These are phyloP conservation scores for Rubia occidens DNA, from an alignment of 305 asterid species.

Conservation along the genomic window DNA sequence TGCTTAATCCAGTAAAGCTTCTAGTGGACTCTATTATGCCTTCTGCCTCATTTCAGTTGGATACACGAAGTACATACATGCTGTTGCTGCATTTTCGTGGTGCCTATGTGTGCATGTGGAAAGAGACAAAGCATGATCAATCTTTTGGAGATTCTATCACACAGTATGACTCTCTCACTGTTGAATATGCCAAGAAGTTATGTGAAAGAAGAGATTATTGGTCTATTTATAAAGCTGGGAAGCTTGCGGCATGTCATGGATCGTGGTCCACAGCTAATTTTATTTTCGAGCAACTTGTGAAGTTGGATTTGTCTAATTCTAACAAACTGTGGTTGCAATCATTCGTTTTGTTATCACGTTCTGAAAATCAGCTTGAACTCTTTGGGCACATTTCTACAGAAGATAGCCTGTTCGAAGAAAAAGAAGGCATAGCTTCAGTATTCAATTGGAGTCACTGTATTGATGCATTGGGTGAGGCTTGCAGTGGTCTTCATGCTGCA, in stretches of 20 bases:
- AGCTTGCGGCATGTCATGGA: constrained; percentile 66
- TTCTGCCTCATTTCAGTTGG: constrained; percentile 31
- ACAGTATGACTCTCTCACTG: constrained; percentile 37
- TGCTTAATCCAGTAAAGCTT: constrained; percentile 37
- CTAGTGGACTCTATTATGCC: constrained; percentile 39
- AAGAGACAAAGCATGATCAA: constrained; percentile 19
- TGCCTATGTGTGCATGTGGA: constrained; percentile 26
- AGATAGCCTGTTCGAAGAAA: constrained; percentile 19
- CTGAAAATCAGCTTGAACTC: constrained; percentile 51
- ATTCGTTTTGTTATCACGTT: constrained; percentile 44
- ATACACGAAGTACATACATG: constrained; percentile 30
- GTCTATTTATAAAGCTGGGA: constrained; percentile 65
- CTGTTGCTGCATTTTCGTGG: constrained; percentile 42
- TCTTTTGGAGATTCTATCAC: constrained; percentile 25
- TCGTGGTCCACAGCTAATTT: constrained; percentile 68
- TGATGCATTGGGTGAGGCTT: constrained; percentile 38
- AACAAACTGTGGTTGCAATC: constrained; percentile 59
- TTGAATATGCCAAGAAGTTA: constrained; percentile 40
- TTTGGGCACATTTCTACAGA: constrained; percentile 19
- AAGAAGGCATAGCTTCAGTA: constrained; percentile 20
- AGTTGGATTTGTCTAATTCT: constrained; percentile 41
- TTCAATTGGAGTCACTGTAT: constrained; percentile 19
- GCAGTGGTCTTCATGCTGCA: constrained; percentile 33
- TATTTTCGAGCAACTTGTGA: constrained; percentile 52
- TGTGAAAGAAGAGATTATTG: constrained; percentile 43